These are phyloP conservation scores for Sesbania bispinosa DNA, from an alignment of 306 rosid genomes.

Conservation along the genomic window DNA sequence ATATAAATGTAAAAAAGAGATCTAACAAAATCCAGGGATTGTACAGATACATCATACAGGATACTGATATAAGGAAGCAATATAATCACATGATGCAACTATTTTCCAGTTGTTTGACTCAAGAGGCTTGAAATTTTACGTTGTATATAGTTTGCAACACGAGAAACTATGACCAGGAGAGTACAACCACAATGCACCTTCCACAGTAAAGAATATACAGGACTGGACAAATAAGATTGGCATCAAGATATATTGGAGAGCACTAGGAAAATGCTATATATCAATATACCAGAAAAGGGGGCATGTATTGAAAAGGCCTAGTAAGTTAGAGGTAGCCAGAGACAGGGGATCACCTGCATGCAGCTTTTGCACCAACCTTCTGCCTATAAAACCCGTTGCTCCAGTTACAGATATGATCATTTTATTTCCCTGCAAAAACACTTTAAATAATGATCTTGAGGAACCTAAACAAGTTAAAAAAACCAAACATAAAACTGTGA, in stretches of 20 bases:
- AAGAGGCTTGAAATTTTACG: constrained; percentile 9
- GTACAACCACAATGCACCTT: not conserved
- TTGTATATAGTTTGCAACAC: not conserved
- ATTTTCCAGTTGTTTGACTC: constrained; percentile 7
- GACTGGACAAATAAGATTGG: not conserved
- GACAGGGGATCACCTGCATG: constrained; percentile 61
- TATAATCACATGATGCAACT: not conserved
- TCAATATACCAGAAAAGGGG: not conserved
- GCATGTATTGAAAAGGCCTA: not conserved
- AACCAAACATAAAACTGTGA: not conserved
- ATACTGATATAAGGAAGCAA: constrained; percentile 13
- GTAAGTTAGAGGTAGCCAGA: constrained; percentile 12
- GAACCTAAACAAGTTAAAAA: constrained; percentile 16
- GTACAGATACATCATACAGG: not conserved
- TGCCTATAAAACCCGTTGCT: constrained; percentile 95
- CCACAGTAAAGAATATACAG: not conserved
- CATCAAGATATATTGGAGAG: not conserved
- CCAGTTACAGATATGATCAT: constrained; percentile 86
- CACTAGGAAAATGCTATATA: constrained; percentile 3
- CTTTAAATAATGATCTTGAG: constrained; percentile 37
- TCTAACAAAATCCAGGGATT: constrained; percentile 17
- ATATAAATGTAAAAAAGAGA: constrained; percentile 1
- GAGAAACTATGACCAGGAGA: not conserved
- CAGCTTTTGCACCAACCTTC: constrained; percentile 85
- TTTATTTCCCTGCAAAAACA: constrained; percentile 54